Percentiles rank a stretch among this genome's conserved stretches.
Evolutionary conservation across 2,329 filamentous ascomycete genomes (phyloP).

Genomic region (Colletotrichum tanaceti): DNA sequence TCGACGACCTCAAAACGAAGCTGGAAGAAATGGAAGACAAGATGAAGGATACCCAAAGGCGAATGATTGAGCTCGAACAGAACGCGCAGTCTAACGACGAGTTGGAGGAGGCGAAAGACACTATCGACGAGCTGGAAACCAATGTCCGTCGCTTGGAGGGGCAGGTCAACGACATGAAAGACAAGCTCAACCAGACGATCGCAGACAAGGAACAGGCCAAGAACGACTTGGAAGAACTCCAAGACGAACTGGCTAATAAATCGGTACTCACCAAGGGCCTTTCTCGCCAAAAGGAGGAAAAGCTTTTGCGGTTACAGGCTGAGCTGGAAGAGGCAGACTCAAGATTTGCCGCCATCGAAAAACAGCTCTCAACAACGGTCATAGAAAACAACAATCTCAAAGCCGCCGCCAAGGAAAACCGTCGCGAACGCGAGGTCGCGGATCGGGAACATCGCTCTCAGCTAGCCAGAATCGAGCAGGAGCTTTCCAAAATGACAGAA

Average conservation of each 20-base stretch:
- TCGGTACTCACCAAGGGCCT: conserved; percentile 80
- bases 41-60: conserved; percentile 66
- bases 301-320: conserved; percentile 71
- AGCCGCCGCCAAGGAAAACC: conserved; percentile 56
- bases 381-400: conserved; percentile 60
- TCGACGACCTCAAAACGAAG: conserved; percentile 73
- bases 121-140: conserved; percentile 68
- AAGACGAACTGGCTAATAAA: conserved; percentile 83
- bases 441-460: conserved; percentile 53
- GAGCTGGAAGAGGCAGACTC: conserved; percentile 68
- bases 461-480: conserved; percentile 62
- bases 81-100: conserved; percentile 64
- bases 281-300: conserved; percentile 80
- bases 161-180: conserved; percentile 65
- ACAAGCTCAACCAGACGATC: conserved; percentile 65
- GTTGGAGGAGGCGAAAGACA: conserved; percentile 67
- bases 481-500: conserved; percentile 58
- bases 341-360: conserved; percentile 64
- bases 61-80: conserved; percentile 66
- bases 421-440: conserved; percentile 56
- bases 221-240: conserved; percentile 71
- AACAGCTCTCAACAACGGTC: conserved; percentile 60
- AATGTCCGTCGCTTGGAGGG: conserved; percentile 64
- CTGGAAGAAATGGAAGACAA: conserved; percentile 66
- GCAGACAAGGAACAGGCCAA: conserved; percentile 68